Base-by-base conservation (phyloP, 1,139 yeast genomes). In the Sugiyamaella grinbergsii region DNA sequence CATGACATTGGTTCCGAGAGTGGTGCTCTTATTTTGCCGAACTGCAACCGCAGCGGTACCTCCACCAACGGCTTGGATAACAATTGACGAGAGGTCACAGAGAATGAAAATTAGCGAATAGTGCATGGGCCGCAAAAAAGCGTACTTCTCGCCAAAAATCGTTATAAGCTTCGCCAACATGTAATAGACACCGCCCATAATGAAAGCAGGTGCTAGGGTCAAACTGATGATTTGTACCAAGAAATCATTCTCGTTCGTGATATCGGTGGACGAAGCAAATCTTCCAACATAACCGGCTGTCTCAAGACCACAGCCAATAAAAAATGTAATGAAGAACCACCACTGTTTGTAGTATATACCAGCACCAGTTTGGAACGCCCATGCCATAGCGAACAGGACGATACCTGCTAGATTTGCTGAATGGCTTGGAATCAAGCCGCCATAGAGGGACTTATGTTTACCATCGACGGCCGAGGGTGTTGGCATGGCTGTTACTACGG, bases 131-230 rank as follows among this genome's bases (percentile, higher is more conserved):
- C 77, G 79, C 53, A 90, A 67, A 0, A 78, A 63, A 1, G 94
- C 81, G 60, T 72, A 82, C 38, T 74, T 67, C 46, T 79, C 72
- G 5, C 95, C 95, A 65, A 81, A 85, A 5, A 87, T 72, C 48
- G 85, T 80, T 41, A 85, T 80, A 56, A 85, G 60, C 66, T 87
- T 89, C 3, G 90, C 94, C 61, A 89, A 75, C 47, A 84, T 70
- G 62, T 80, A 86, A 69, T 90, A 90, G 6, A 90, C 75, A 4
- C 95, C 96, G 3, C 86, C 97, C 90, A 88, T 86, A 49, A 87
- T 75, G 66, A 91, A 89, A 5, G 93, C 93, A 0, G 97, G 97
- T 0, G 90, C 93, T 48, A 90, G 71, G 0, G 95, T 88, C 55
- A 89, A 72, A 53, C 85, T 72, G 47, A 83, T 78, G 57, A 82